Evolutionary conservation across 805 yeast genomes (phyloP), one percentile per base, ranked within the genome.

Genomic region (Myxozyma geophila): DNA sequence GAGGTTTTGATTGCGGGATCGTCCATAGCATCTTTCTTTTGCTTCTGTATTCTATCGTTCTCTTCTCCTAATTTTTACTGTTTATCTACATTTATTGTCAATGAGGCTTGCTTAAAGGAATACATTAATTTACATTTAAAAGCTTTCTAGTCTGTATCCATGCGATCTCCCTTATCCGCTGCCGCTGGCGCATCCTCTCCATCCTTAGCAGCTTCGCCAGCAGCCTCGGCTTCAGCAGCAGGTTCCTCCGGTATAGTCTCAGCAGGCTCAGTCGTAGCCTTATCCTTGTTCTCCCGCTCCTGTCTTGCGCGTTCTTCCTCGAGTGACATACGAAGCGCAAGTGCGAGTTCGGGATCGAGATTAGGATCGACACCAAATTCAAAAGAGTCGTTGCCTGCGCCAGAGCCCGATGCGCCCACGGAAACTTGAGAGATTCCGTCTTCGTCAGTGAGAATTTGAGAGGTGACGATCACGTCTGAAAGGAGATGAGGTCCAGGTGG

Each of bases 291-390:
- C 51, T 74, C 76, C 74, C 92, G 83, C 69, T 90, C 96, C 74
- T 91, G 97, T 79, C 98, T 86, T 57, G 90, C 87, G 71, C 88
- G 89, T 75, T 93, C 98, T 74, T 95, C 99, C 74, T 95, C 98
- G 72, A 95, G 81, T 0, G 98, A 93, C 76, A 95, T 81, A 74
- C 98, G 86, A 72, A 95, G 83, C 0, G 98, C 99, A 81, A 95
- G 82, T 0, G 98, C 99, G 74, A 95, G 84, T 77, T 95, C 99
- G 39, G 98, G 98, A 72, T 95, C 99, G 86, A 91, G 88, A 69
- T 87, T 86, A 39, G 97, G 93, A 76, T 93, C 98, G 46, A 84
- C 85, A 58, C 87, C 88, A 72, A 87, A 82, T 62, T 86, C 90
- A 77, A 85, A 85, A 63, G 80, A 82, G 54, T 59, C 63, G 28